A percentile compares a stretch with the other conserved stretches of the same genome.
Evolutionary conservation across 2,329 filamentous ascomycete genomes (phyloP).

Genomic region (Bipolaris gigantea): DNA sequence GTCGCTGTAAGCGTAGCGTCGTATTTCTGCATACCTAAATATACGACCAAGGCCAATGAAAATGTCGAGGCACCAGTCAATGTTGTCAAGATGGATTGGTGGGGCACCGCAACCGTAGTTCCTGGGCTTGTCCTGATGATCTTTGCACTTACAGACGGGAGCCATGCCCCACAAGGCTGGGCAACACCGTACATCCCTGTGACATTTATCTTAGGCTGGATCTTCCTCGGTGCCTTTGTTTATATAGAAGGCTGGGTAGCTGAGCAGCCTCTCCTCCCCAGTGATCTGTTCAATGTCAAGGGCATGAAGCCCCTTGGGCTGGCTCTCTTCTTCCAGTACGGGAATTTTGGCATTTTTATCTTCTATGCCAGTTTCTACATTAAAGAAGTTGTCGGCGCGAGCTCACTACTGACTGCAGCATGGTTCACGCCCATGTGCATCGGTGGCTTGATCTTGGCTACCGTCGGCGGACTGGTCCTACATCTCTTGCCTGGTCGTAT

Average conservation of each 20-base stretch:
- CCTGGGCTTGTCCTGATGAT: constrained; percentile 68
- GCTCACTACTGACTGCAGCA: constrained; percentile 36
- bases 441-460: constrained; percentile 41
- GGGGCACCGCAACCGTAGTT: constrained; percentile 39
- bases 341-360: constrained; percentile 43
- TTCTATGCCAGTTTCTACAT: constrained; percentile 47
- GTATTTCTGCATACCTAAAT: constrained; percentile 36
- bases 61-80: constrained; percentile 1
- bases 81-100: constrained; percentile 44
- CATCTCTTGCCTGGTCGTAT: constrained; percentile 42
- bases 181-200: constrained; percentile 71
- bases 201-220: constrained; percentile 63
- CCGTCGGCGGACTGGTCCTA: constrained; percentile 38
- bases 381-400: constrained; percentile 33
- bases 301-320: constrained; percentile 58
- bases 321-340: constrained; percentile 51
- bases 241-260: constrained; percentile 76
- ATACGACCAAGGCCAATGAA: constrained; percentile 8
- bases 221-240: constrained; percentile 62
- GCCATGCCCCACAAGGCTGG: constrained; percentile 70
- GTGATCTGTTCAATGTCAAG: constrained; percentile 68
- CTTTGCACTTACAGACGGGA: constrained; percentile 73
- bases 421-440: constrained; percentile 45
- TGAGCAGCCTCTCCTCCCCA: constrained; percentile 67
- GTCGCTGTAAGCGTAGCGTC: constrained; percentile 34